These are phyloP conservation scores for Kwoniella sp. DNA, from an alignment of 768 basidiomycete species.

Conservation along the genomic window DNA sequence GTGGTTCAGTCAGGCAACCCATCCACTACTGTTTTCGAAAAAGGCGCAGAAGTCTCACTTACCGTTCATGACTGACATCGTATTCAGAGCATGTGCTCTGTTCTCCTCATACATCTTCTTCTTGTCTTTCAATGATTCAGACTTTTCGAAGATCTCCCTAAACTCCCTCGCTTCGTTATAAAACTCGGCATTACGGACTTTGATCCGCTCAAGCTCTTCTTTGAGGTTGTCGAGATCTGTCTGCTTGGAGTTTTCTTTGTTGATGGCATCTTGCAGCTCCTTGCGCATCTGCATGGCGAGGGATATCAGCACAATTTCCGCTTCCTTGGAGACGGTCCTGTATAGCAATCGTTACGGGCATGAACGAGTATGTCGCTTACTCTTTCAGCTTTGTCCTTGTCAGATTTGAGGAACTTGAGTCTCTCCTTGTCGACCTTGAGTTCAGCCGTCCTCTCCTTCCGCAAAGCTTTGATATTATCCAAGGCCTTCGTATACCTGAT, in stretches of 20 bases:
- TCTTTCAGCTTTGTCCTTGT: slow-evolving; percentile 85
- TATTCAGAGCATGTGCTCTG: slow-evolving; percentile 65
- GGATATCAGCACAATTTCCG: too few relatives aligned
- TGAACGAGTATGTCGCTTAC: too few relatives aligned
- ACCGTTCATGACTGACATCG: slow-evolving; percentile 71
- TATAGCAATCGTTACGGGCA: too few relatives aligned
- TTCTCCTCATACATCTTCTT: slow-evolving; percentile 67
- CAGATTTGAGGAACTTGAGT: slow-evolving; percentile 71
- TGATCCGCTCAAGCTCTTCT: slow-evolving; percentile 66
- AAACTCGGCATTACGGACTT: slow-evolving; percentile 61
- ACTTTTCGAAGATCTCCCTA: slow-evolving; percentile 66
- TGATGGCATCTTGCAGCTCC: slow-evolving; percentile 65
- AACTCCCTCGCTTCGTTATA: slow-evolving; percentile 82
- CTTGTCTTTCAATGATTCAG: slow-evolving; percentile 66
- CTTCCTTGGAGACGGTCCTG: too few relatives aligned
- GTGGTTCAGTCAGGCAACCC: slow-evolving; percentile 10
- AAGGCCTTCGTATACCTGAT: slow-evolving; percentile 92
- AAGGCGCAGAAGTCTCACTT: slow-evolving; percentile 27
- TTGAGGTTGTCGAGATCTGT: slow-evolving; percentile 72
- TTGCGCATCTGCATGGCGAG: slow-evolving; percentile 41
- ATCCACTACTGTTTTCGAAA: not conserved
- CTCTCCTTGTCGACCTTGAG: slow-evolving; percentile 91
- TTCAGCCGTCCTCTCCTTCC: slow-evolving; percentile 87
- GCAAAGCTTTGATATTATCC: slow-evolving; percentile 81
- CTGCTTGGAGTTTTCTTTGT: slow-evolving; percentile 72